Conservation (phyloP, 2,329 filamentous ascomycete genomes). For the Thielaviopsis populi region DNA sequence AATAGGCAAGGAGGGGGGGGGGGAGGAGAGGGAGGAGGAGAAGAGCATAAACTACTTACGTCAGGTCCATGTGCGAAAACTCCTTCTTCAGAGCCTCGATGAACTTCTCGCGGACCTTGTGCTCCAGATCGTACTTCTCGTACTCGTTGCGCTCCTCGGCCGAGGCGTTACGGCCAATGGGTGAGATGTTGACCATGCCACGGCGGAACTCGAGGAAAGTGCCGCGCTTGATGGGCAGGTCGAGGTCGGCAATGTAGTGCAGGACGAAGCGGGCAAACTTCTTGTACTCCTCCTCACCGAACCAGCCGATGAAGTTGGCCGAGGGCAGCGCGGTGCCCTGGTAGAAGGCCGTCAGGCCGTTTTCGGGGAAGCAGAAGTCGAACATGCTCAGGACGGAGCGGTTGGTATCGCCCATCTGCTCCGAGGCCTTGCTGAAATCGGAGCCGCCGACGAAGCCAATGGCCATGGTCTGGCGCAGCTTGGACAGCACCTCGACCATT, state of each 20-base stretch:
- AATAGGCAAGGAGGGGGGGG: constrained; percentile 5
- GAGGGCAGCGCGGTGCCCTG: constrained; percentile 59
- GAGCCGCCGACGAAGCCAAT: constrained; percentile 90
- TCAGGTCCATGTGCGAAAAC: constrained; percentile 72
- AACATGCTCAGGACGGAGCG: constrained; percentile 69
- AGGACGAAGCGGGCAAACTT: constrained; percentile 59
- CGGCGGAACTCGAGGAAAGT: constrained; percentile 83
- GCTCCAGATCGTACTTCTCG: constrained; percentile 62
- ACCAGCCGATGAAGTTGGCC: constrained; percentile 79
- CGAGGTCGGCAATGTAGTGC: constrained; percentile 71
- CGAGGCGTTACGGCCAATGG: constrained; percentile 74
- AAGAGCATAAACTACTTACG: constrained; percentile 38
- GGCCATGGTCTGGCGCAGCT: constrained; percentile 71
- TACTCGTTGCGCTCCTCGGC: constrained; percentile 68
- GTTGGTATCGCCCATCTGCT: constrained; percentile 63
- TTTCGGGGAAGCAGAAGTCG: constrained; percentile 96
- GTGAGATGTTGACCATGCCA: constrained; percentile 79
- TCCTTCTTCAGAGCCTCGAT: constrained; percentile 62
- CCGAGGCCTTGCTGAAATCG: constrained; percentile 85
- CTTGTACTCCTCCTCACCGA: constrained; percentile 76
- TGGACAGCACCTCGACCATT: constrained; percentile 66
- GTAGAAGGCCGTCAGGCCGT: constrained; percentile 83
- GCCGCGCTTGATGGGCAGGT: constrained; percentile 68
- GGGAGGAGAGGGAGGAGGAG: constrained; percentile 7
- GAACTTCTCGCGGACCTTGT: constrained; percentile 62